Evolutionary conservation across 2,329 filamentous ascomycete genomes (phyloP).

Genomic region (Botryosphaeria dothidea): DNA sequence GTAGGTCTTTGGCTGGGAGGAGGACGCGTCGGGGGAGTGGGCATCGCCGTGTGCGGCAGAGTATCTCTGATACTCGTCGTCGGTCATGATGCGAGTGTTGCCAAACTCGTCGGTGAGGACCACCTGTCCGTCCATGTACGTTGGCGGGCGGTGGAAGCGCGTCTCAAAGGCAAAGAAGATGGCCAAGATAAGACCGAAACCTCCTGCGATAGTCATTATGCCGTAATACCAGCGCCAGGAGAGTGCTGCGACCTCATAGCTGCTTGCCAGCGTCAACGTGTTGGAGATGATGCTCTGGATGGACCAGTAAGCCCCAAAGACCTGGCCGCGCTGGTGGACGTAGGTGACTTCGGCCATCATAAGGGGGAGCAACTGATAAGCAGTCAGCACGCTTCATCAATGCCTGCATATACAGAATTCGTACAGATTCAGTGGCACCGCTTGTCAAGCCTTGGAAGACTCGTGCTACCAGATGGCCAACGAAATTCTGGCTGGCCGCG

Average conservation of each 20-base stretch:
- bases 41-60: neutral
- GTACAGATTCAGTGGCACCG: neutral
- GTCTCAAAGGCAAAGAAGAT: slow-evolving; percentile 44
- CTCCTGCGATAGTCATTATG: slow-evolving; percentile 40
- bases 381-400: slow-evolving; percentile 21
- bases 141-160: slow-evolving; percentile 38
- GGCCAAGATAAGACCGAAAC: slow-evolving; percentile 35
- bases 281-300: slow-evolving; percentile 39
- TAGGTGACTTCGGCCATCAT: slow-evolving; percentile 45
- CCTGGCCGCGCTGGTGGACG: slow-evolving; percentile 39
- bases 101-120: slow-evolving; percentile 43
- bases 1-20: slow-evolving; percentile 19
- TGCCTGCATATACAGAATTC: neutral
- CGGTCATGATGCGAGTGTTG: slow-evolving; percentile 37
- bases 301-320: slow-evolving; percentile 43
- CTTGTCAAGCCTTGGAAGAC: neutral
- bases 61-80: slow-evolving; percentile 31
- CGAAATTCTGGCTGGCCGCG: neutral
- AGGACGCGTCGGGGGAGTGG: neutral
- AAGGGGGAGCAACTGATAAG: slow-evolving; percentile 42
- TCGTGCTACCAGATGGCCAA: neutral
- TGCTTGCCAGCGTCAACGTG: slow-evolving; percentile 36
- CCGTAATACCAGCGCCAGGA: slow-evolving; percentile 48
- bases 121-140: slow-evolving; percentile 36
- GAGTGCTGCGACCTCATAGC: slow-evolving; percentile 38